phyloP scores from a whole-genome alignment of 2,329 filamentous ascomycete genomes.

The Cryphonectria parasitica region DNA sequence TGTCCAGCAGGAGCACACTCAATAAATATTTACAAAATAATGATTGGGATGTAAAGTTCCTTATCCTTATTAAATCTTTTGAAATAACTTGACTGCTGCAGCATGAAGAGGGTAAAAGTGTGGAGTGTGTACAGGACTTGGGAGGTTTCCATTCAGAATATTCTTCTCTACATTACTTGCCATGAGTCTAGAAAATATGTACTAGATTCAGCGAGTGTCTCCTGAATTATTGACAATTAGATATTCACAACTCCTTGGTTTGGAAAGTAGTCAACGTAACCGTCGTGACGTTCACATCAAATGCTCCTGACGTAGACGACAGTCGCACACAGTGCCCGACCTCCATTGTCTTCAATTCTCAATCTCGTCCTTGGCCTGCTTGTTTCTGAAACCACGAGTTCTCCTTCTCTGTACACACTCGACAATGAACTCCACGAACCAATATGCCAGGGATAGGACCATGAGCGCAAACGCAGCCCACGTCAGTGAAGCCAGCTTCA shows the following conservation, averaged over 20 bases:
- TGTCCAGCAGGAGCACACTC: too few relatives aligned
- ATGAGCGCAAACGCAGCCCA: conserved; percentile 55
- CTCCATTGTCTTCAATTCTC: background rate
- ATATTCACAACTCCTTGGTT: background rate
- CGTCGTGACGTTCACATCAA: background rate
- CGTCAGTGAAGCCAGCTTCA: conserved; percentile 49
- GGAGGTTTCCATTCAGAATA: background rate
- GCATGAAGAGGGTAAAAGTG: background rate
- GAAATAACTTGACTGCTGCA: background rate
- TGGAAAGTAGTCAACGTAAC: background rate
- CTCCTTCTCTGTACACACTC: conserved; percentile 14
- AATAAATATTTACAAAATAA: too few relatives aligned
- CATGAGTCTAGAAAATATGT: background rate
- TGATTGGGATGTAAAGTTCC: too few relatives aligned
- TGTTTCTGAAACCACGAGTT: conserved; percentile 11
- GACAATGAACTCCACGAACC: conserved; percentile 21
- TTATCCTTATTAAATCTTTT: background rate
- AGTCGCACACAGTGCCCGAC: background rate
- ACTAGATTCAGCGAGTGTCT: background rate
- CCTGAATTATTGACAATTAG: background rate
- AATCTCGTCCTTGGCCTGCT: background rate
- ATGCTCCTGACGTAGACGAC: background rate
- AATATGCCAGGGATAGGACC: conserved; percentile 35
- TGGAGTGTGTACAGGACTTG: background rate
- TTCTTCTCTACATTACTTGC: background rate